Percentiles rank a stretch among this genome's conserved stretches.
phyloP scores from a whole-genome alignment of 768 basidiomycete genomes.

The Lyophyllum semitale region DNA sequence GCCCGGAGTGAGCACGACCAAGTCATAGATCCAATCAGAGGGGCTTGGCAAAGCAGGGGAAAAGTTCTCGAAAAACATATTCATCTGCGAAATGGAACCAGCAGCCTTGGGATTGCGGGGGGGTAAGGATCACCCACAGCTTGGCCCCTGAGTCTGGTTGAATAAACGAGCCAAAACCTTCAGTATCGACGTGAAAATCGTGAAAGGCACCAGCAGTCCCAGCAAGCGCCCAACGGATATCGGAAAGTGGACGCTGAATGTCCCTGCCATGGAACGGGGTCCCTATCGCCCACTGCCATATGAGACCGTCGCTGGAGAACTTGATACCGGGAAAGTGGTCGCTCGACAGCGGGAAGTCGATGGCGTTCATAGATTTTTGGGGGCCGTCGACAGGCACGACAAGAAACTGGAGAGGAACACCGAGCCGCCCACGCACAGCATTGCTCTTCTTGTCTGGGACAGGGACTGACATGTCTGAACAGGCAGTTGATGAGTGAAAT shows the following conservation, averaged over 20 bases:
- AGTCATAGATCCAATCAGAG: no score
- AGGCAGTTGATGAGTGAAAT: background rate
- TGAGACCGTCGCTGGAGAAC: background rate
- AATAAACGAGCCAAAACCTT: background rate
- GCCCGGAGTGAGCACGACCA: no score
- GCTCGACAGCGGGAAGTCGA: background rate
- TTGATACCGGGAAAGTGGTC: background rate
- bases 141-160: background rate
- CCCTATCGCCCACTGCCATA: background rate
- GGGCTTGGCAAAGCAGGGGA: no score
- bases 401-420: background rate
- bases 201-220: background rate
- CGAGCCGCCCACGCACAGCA: background rate
- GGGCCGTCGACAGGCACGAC: background rate
- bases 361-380: background rate
- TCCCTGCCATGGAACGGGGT: background rate
- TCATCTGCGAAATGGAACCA: background rate
- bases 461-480: background rate
- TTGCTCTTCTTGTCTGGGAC: background rate
- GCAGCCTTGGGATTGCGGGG: background rate
- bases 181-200: background rate
- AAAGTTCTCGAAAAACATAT: background rate
- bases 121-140: slow-evolving; percentile 2
- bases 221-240: background rate
- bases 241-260: background rate